Evolutionary conservation across 1,284 basidiomycete genomes (phyloP).

Genomic region (Phellopilus nigrolimitatus): DNA sequence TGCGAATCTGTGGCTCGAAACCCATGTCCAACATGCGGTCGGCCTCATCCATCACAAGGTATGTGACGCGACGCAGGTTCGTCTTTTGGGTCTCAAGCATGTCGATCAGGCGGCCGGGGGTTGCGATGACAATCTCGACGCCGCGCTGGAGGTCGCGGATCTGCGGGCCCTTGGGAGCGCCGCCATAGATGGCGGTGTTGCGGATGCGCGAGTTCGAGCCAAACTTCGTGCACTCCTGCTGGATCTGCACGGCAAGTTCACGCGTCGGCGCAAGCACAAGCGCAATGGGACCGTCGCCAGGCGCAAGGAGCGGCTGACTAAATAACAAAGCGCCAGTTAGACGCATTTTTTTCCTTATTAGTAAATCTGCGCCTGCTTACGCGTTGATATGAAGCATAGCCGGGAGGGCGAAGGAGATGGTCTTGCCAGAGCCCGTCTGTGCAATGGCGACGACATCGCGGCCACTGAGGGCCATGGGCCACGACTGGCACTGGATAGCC

Average conservation of each 20-base stretch:
- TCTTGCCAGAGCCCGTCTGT: slow-evolving; percentile 96
- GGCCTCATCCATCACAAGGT: slow-evolving; percentile 98
- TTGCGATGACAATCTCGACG: slow-evolving; percentile 94
- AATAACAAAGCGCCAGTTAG: background rate
- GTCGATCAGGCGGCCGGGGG: slow-evolving; percentile 86
- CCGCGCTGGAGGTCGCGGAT: slow-evolving; percentile 97
- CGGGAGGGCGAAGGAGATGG: slow-evolving; percentile 95
- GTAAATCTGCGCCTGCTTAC: slow-evolving; percentile 39
- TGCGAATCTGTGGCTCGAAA: slow-evolving; percentile 99
- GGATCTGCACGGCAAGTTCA: slow-evolving; percentile 98
- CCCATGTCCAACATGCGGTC: slow-evolving; percentile 99
- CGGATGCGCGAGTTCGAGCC: slow-evolving; percentile 93
- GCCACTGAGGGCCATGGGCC: slow-evolving; percentile 96
- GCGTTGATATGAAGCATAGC: slow-evolving; percentile 99
- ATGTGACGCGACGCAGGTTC: slow-evolving; percentile 92
- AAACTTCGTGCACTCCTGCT: slow-evolving; percentile 95
- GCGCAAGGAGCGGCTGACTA: slow-evolving; percentile 87
- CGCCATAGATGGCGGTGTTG: slow-evolving; percentile 98
- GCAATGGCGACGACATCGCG: slow-evolving; percentile 96
- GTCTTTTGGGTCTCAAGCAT: slow-evolving; percentile 97
- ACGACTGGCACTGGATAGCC: slow-evolving; percentile 96
- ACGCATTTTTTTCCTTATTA: too few relatives aligned
- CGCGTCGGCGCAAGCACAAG: slow-evolving; percentile 96
- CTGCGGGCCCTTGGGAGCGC: slow-evolving; percentile 97
- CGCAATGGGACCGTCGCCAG: slow-evolving; percentile 96